Evolutionary conservation across 176 grass and related monocot species (phyloP).

Genomic region (Puya raimondii): DNA sequence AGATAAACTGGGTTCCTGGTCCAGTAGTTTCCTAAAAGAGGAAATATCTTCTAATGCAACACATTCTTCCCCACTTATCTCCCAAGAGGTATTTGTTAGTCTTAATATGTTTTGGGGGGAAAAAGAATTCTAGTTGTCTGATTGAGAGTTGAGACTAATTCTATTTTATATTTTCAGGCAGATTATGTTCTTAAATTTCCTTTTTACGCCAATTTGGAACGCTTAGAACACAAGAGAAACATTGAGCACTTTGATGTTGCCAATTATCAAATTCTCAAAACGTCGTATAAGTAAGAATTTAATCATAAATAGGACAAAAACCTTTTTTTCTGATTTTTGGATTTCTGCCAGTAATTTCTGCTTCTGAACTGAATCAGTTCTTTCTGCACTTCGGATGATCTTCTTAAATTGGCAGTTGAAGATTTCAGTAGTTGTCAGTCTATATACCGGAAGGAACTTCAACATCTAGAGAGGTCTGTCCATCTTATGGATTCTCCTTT

Average conservation of each 20-base stretch:
- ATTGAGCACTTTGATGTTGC: constrained; percentile 51
- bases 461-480: constrained; percentile 50
- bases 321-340: background rate
- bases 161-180: constrained; percentile 33
- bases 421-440: constrained; percentile 48
- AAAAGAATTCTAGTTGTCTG: background rate
- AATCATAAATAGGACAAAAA: background rate
- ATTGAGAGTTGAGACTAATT: background rate
- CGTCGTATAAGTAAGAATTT: constrained; percentile 39
- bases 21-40: constrained; percentile 44
- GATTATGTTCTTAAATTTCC: constrained; percentile 52
- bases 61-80: constrained; percentile 1
- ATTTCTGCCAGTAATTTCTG: background rate
- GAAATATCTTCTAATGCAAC: constrained; percentile 19
- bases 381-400: constrained; percentile 20
- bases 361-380: constrained; percentile 28
- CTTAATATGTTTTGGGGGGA: background rate
- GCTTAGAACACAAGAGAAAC: constrained; percentile 58
- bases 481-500: background rate
- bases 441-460: constrained; percentile 49
- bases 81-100: constrained; percentile 31
- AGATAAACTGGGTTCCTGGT: constrained; percentile 55
- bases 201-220: constrained; percentile 56
- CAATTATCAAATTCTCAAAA: constrained; percentile 31
- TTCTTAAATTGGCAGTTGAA: constrained; percentile 31